Conservation (phyloP, 2,329 filamentous ascomycete genomes). For the Botrytis medusae region DNA sequence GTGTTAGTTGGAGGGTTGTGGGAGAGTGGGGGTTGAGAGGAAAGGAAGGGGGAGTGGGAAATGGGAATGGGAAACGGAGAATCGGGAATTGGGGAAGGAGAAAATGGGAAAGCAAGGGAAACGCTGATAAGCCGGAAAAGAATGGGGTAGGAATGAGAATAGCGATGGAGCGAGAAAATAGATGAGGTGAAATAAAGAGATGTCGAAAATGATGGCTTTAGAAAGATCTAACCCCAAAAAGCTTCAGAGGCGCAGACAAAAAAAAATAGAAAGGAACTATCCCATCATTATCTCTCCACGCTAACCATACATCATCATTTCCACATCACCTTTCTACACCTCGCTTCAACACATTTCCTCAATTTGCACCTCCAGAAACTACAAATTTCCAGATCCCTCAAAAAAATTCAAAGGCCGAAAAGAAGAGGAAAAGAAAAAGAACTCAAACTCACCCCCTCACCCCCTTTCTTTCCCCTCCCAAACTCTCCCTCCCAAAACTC, state of each 20-base stretch:
- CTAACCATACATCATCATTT: neutral
- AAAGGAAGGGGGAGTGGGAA: too few relatives aligned
- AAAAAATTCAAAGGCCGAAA: neutral
- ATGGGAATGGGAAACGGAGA: neutral
- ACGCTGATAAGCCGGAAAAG: neutral
- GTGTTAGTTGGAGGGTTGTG: neutral
- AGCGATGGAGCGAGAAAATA: neutral
- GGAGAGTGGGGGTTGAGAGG: neutral
- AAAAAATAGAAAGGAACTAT: neutral
- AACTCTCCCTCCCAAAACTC: slow-evolving; percentile 33
- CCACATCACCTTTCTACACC: neutral
- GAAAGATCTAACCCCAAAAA: neutral
- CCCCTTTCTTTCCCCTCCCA: neutral
- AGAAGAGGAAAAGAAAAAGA: neutral
- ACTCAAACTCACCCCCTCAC: neutral
- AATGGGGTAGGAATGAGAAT: neutral
- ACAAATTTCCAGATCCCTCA: fast-evolving
- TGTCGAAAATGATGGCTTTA: too few relatives aligned
- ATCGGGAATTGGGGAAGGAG: too few relatives aligned
- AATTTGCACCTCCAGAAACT: neutral
- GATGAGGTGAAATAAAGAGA: too few relatives aligned
- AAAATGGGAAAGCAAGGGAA: neutral
- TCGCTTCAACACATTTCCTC: too few relatives aligned
- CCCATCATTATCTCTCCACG: neutral
- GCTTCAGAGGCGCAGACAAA: neutral